A percentile compares a stretch with the other conserved stretches of the same genome.
phyloP scores from a whole-genome alignment of 768 basidiomycete species.

The Amanita pseudoporphyria region DNA sequence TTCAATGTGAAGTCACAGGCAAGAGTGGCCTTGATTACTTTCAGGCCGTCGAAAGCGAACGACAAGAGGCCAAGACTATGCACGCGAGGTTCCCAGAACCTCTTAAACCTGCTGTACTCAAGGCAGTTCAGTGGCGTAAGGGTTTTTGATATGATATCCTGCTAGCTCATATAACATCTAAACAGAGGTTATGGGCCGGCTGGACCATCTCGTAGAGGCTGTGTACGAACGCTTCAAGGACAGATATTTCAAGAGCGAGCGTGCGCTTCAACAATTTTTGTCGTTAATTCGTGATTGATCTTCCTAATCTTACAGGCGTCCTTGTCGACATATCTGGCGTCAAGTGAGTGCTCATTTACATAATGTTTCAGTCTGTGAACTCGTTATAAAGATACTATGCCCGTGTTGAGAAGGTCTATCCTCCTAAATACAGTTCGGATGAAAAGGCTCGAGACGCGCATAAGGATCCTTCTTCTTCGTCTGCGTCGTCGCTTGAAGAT shows the following conservation, averaged over 20 bases:
- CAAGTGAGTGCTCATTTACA: conserved; percentile 43
- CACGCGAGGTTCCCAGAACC: conserved; percentile 89
- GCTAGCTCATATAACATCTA: conserved; percentile 10
- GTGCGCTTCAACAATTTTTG: conserved; percentile 37
- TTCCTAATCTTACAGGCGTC: conserved; percentile 44
- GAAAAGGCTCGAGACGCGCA: conserved; percentile 38
- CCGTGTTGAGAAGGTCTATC: conserved; percentile 68
- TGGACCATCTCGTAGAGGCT: conserved; percentile 91
- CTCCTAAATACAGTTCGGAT: conserved; percentile 45
- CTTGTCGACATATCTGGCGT: conserved; percentile 81
- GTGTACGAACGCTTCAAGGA: conserved; percentile 96
- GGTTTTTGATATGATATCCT: conserved; percentile 12
- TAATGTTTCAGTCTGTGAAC: conserved; percentile 3
- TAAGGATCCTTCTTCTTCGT: conserved; percentile 38
- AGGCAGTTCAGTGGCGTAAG: conserved; percentile 95
- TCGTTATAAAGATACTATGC: conserved; percentile 62
- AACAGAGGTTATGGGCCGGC: conserved; percentile 90
- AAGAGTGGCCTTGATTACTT: conserved; percentile 93
- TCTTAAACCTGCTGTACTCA: conserved; percentile 86
- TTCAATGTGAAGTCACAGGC: conserved; percentile 96
- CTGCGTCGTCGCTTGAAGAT: conserved; percentile 29
- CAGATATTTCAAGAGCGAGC: conserved; percentile 86
- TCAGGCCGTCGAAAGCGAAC: conserved; percentile 87
- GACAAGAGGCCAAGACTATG: conserved; percentile 78
- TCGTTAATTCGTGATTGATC: conserved; percentile 9